Percentiles rank a stretch among this genome's conserved stretches.
Evolutionary conservation across 768 basidiomycete species (phyloP).

Genomic region (Trametes meyenii): DNA sequence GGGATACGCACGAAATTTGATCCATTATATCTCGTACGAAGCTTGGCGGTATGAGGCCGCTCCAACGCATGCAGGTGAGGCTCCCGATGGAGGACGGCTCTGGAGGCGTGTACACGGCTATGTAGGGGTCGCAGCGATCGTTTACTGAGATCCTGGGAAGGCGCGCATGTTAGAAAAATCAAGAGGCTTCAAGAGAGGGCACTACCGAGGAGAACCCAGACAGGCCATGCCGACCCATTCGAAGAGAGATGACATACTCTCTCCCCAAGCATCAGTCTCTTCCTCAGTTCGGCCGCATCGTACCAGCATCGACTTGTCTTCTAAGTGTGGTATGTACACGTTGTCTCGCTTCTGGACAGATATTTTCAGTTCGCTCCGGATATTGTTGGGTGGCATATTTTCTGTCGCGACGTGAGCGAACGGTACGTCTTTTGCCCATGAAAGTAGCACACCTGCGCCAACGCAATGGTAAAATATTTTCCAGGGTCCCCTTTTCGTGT

Average conservation of each 20-base stretch:
- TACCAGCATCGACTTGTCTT: not conserved
- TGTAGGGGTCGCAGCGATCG: slow-evolving; percentile 69
- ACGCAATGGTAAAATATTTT: slow-evolving; percentile 44
- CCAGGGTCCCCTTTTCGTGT: slow-evolving; percentile 50
- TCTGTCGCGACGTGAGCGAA: slow-evolving; percentile 42
- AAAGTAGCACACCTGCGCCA: slow-evolving; percentile 27
- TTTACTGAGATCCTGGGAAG: slow-evolving; percentile 55
- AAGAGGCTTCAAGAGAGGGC: not conserved
- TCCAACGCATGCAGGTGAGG: slow-evolving; percentile 61
- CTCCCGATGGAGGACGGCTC: slow-evolving; percentile 45
- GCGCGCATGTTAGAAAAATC: not conserved
- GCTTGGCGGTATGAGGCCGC: slow-evolving; percentile 52
- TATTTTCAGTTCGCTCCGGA: slow-evolving; percentile 41
- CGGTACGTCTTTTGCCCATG: not conserved
- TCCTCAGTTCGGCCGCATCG: not conserved
- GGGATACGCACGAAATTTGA: slow-evolving; percentile 41
- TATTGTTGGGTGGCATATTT: slow-evolving; percentile 31
- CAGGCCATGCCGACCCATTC: slow-evolving; percentile 79
- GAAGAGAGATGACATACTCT: slow-evolving; percentile 49
- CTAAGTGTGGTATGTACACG: slow-evolving; percentile 2
- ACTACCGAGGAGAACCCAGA: slow-evolving; percentile 66
- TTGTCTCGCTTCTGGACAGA: not conserved
- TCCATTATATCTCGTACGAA: slow-evolving; percentile 61
- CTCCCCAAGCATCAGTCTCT: slow-evolving; percentile 51
- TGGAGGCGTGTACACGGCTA: slow-evolving; percentile 66